A percentile compares a stretch with the other conserved stretches of the same genome.
phyloP scores from a whole-genome alignment of 768 basidiomycete species.

The Naematelia encephala region DNA sequence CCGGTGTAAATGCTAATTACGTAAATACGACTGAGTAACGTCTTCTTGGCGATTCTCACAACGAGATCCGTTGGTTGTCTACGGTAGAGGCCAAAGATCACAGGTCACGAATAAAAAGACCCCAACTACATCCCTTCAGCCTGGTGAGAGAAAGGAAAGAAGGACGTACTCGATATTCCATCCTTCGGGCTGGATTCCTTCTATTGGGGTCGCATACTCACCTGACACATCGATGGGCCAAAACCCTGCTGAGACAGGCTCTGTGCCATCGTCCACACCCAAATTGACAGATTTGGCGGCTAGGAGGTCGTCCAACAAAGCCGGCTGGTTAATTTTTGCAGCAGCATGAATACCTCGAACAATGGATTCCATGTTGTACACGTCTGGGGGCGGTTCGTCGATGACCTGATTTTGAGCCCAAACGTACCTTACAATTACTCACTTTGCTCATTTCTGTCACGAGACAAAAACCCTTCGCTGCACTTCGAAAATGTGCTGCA shows the following conservation, averaged over 20 bases:
- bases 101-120: background rate
- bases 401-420: background rate
- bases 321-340: background rate
- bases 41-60: no score
- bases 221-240: background rate
- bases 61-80: no score
- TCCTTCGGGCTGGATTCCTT: background rate
- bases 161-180: background rate
- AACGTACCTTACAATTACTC: background rate
- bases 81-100: background rate
- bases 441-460: conserved; percentile 3
- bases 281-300: background rate
- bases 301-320: background rate
- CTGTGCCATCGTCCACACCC: no score
- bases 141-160: background rate
- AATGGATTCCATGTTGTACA: background rate
- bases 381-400: background rate
- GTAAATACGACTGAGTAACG: no score
- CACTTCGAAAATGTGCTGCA: background rate
- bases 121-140: background rate
- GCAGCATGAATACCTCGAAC: background rate
- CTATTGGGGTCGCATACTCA: background rate
- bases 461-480: background rate
- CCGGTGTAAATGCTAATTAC: no score
- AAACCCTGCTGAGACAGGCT: background rate